phyloP scores from a whole-genome alignment of 176 grass and related monocot species.

The Triticum timopheevii region DNA sequence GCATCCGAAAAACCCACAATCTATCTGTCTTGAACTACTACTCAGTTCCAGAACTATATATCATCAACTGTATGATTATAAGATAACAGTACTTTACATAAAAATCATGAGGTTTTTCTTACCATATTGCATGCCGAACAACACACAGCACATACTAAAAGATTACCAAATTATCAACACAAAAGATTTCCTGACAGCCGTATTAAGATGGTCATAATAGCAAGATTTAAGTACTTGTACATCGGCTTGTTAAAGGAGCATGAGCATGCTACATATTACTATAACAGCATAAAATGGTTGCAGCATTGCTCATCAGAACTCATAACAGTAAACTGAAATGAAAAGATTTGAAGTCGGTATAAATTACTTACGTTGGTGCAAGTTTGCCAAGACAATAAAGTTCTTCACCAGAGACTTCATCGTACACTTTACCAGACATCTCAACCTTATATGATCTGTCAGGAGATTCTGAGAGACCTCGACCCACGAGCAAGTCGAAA shows the following conservation, averaged over 20 bases:
- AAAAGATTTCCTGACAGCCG: neutral
- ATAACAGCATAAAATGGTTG: neutral
- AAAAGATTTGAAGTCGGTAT: neutral
- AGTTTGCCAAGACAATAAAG: conserved; percentile 91
- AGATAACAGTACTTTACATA: neutral
- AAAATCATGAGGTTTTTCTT: neutral
- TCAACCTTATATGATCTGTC: conserved; percentile 79
- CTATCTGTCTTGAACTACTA: neutral
- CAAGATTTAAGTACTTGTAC: neutral
- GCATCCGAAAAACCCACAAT: neutral
- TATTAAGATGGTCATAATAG: neutral
- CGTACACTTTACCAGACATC: conserved; percentile 82
- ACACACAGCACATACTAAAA: neutral
- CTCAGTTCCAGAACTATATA: neutral
- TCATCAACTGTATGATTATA: neutral
- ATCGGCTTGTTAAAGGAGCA: neutral
- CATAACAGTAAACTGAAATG: neutral
- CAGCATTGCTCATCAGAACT: neutral
- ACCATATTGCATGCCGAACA: neutral
- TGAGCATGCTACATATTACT: neutral
- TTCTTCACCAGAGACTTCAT: conserved; percentile 83
- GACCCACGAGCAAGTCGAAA: conserved; percentile 70
- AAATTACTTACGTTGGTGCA: conserved; percentile 90
- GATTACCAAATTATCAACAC: neutral
- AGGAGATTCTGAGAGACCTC: conserved; percentile 63